Evolutionary conservation across 2,329 filamentous ascomycete species (phyloP).

Genomic region (Didymella keratinophila): DNA sequence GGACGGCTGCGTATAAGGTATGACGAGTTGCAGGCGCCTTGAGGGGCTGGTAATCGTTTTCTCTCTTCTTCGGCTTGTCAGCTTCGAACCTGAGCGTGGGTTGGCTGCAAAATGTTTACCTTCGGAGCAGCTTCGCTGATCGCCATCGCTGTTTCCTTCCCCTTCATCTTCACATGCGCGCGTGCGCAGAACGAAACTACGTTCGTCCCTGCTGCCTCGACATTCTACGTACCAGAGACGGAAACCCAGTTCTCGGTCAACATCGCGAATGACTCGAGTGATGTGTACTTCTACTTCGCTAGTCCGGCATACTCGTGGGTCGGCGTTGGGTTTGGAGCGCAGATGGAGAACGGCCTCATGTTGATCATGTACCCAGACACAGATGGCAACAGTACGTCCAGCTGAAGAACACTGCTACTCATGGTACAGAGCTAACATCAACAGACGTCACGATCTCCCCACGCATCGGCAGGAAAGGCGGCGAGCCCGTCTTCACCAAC

Average conservation of each 20-base stretch:
- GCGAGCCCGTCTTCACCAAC: constrained; percentile 47
- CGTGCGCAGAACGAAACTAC: constrained; percentile 27
- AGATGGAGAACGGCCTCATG: constrained; percentile 56
- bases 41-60: not conserved
- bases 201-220: constrained; percentile 35
- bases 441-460: constrained; percentile 50
- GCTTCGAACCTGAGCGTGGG: not conserved
- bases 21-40: constrained; percentile 1
- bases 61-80: not conserved
- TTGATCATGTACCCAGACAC: constrained; percentile 54
- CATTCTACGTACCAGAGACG: constrained; percentile 41
- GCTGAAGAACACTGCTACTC: too few species aligned
- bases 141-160: not conserved
- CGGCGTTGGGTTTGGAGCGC: constrained; percentile 53
- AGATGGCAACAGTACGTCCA: constrained; percentile 41
- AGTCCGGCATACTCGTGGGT: constrained; percentile 55
- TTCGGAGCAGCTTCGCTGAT: not conserved
- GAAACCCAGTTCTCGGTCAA: constrained; percentile 49
- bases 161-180: not conserved
- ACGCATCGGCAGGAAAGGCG: constrained; percentile 44
- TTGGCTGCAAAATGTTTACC: not conserved
- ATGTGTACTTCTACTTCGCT: constrained; percentile 47
- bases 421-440: not conserved
- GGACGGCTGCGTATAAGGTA: constrained; percentile 11
- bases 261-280: constrained; percentile 42